Base-by-base conservation (phyloP, 139 green algal genomes). In the Coelastrella sp. region DNA sequence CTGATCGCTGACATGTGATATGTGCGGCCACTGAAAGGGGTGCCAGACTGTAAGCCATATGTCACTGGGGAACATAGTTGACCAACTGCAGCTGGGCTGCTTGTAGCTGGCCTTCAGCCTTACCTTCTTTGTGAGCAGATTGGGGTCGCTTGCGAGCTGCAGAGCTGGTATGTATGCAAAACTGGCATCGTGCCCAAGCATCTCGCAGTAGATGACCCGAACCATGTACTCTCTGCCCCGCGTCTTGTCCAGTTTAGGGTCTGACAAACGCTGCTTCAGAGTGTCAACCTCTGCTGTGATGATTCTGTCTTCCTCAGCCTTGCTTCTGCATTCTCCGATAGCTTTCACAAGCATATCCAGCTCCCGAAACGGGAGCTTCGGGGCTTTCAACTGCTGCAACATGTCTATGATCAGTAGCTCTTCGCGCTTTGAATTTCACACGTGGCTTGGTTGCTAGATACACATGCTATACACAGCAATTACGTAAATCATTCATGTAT, bases 171-270 rank as follows among this genome's bases (percentile, higher is more conserved):
- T 85, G 84, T 98, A 94, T 4, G 93, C 97, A 86, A 48, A 81
- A 48, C 41, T 93, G 1, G 94, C 96, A 83, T 99, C 96, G 86
- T 99, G 96, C 2, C 97, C 97, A 30, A 99, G 94, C 95, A 99
- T 99, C 75, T 99, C 97, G 19, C 98, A 95, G 67, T 99, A 99
- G 1, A 99, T 94, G 2, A 99, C 89, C 1, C 98, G 93, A 0
- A 99, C 72, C 72, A 80, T 80, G 45, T 80, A 67, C 17, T 80
- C 72, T 30, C 72, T 64, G 4, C 94, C 88, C 7, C 90, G 75
- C 38, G 75, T 81, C 67, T 93, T 96, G 84, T 97, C 93, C 19
- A 95, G 59, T 32, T 93, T 95, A 5, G 94, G 92, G 83, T 96
- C 93, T 45, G 89, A 92, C 8, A 98, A 68, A 1, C 91, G 86